These are phyloP conservation scores for Parathielavia hyrcaniae DNA, from an alignment of 495 filamentous ascomycete genomes.

Conservation along the genomic window DNA sequence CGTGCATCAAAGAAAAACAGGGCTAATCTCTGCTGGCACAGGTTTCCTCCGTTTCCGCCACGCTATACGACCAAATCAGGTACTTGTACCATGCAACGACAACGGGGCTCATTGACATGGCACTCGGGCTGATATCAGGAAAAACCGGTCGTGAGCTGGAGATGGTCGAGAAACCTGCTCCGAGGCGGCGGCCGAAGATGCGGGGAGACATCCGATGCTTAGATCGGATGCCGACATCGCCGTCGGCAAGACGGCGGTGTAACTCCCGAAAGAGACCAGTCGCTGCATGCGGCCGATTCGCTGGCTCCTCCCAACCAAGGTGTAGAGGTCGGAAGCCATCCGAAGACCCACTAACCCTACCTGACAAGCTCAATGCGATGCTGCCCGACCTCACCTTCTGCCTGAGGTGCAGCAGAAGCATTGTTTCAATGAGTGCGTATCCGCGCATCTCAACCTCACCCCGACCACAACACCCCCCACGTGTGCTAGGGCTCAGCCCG, in stretches of 20 bases:
- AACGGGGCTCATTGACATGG: not conserved
- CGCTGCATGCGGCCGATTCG: conserved; percentile 11
- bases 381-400: conserved; percentile 16
- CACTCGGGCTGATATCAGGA: not conserved
- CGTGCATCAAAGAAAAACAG: not conserved
- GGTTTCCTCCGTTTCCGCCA: conserved; percentile 1
- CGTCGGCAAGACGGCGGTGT: conserved; percentile 15
- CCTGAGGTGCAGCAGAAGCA: conserved; percentile 6
- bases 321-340: conserved; percentile 4
- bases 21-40: not conserved
- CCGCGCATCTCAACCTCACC: not conserved
- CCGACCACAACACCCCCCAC: not conserved
- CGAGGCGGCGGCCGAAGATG: conserved; percentile 6
- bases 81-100: not conserved
- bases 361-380: conserved; percentile 16
- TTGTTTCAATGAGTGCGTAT: conserved; percentile 1
- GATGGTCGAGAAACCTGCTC: not conserved
- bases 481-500: not conserved
- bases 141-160: not conserved
- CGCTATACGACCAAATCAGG: not conserved
- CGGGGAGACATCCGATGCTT: not conserved
- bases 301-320: conserved; percentile 14
- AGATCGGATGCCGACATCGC: conserved; percentile 1
- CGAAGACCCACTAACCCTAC: not conserved
- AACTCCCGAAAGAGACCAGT: not conserved